These are phyloP conservation scores for Taxillus chinensis DNA, from an alignment of 164 flowering plant genomes.

Conservation along the genomic window DNA sequence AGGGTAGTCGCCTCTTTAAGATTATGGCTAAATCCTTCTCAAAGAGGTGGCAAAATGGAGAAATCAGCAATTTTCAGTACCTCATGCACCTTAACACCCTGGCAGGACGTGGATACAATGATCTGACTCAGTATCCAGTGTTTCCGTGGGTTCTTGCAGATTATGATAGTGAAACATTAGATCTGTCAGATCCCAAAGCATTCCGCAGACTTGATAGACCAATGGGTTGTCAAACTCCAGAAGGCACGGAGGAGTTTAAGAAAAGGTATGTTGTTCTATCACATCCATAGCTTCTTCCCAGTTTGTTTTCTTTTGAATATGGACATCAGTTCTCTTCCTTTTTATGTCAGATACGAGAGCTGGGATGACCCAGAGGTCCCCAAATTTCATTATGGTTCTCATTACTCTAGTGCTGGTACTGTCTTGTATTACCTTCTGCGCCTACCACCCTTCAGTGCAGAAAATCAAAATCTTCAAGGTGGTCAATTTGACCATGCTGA, in stretches of 20 bases:
- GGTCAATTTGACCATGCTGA: slow-evolving; percentile 99
- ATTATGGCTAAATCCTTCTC: slow-evolving; percentile 90
- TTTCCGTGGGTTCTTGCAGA: slow-evolving; percentile 99
- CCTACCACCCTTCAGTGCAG: slow-evolving; percentile 88
- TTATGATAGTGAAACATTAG: slow-evolving; percentile 81
- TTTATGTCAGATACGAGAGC: slow-evolving; percentile 71
- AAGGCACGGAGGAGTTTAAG: slow-evolving; percentile 92
- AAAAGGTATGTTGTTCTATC: slow-evolving; percentile 50
- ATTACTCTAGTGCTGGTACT: slow-evolving; percentile 99
- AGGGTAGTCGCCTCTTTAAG: slow-evolving; percentile 92
- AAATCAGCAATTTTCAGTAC: slow-evolving; percentile 97
- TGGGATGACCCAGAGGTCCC: slow-evolving; percentile 99
- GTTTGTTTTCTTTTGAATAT: background rate
- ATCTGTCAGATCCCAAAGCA: slow-evolving; percentile 61
- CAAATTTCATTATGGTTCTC: slow-evolving; percentile 98
- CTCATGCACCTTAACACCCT: slow-evolving; percentile 98
- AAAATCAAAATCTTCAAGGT: slow-evolving; percentile 97
- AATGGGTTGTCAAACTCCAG: slow-evolving; percentile 98
- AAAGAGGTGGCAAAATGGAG: slow-evolving; percentile 99
- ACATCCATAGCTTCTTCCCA: background rate
- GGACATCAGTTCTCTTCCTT: background rate
- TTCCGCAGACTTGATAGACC: slow-evolving; percentile 93
- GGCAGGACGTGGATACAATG: slow-evolving; percentile 99
- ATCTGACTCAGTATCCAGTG: slow-evolving; percentile 97
- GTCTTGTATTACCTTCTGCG: slow-evolving; percentile 95